phyloP scores from a whole-genome alignment of 257 asterid species.

The Solanum sitiens region DNA sequence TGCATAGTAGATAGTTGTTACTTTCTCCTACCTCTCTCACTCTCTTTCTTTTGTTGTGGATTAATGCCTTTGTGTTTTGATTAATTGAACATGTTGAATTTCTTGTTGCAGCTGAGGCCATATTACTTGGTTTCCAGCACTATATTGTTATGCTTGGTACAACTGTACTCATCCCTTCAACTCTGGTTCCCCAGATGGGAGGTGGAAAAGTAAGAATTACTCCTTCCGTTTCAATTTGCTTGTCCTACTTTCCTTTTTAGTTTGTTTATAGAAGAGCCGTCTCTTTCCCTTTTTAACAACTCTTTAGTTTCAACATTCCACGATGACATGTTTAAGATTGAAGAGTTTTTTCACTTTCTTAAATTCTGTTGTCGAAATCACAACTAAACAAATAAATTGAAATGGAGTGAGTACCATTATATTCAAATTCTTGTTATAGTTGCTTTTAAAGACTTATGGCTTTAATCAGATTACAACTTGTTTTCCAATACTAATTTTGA shows the following conservation, averaged over 20 bases:
- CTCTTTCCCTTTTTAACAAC: background rate
- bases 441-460: background rate
- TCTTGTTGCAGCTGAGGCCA: constrained; percentile 80
- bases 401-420: background rate
- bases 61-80: background rate
- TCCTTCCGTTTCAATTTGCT: background rate
- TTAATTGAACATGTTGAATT: background rate
- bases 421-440: background rate
- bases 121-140: constrained; percentile 93
- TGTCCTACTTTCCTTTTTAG: background rate
- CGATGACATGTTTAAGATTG: background rate
- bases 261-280: background rate
- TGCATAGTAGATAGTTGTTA: background rate
- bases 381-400: background rate
- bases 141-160: constrained; percentile 97
- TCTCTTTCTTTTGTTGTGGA: background rate
- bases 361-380: background rate
- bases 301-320: background rate
- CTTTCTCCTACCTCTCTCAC: background rate
- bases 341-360: background rate
- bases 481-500: background rate
- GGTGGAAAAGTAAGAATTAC: constrained; percentile 58
- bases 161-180: constrained; percentile 79
- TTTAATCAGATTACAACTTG: background rate
- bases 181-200: constrained; percentile 83